Percentiles rank a stretch among this genome's conserved stretches.
Evolutionary conservation across 768 basidiomycete species (phyloP).

Genomic region (Leccinum subgranulosum): DNA sequence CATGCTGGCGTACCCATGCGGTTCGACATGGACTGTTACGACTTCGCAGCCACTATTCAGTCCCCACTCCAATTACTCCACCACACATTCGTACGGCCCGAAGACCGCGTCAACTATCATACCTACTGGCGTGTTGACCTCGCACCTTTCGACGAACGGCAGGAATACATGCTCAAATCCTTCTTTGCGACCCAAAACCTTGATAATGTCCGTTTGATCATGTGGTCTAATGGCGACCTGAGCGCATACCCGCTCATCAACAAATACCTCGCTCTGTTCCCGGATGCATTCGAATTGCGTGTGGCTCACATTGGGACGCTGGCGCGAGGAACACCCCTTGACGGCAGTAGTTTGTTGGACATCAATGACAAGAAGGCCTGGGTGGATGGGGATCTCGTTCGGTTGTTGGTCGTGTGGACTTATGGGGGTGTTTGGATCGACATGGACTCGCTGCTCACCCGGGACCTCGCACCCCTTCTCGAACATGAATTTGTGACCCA

Average conservation of each 20-base stretch:
- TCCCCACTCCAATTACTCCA: conserved; percentile 7
- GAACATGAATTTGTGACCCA: conserved; percentile 98
- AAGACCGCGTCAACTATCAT: conserved; percentile 69
- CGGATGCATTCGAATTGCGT: conserved; percentile 67
- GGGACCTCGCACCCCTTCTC: conserved; percentile 80
- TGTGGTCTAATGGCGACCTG: conserved; percentile 92
- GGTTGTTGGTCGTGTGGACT: conserved; percentile 84
- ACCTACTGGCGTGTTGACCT: conserved; percentile 95
- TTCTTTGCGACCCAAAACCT: conserved; percentile 91
- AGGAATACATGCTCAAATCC: conserved; percentile 89
- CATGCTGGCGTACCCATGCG: conserved; percentile 79
- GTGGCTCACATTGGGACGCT: conserved; percentile 64
- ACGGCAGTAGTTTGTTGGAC: conserved; percentile 58
- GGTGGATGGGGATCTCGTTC: conserved; percentile 93
- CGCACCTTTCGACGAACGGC: conserved; percentile 72
- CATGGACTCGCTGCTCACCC: conserved; percentile 92
- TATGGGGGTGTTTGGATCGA: conserved; percentile 96
- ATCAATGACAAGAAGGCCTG: conserved; percentile 78
- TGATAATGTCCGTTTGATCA: conserved; percentile 56
- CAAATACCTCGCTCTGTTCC: conserved; percentile 58
- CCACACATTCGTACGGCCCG: conserved; percentile 18
- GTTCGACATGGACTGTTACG: conserved; percentile 86
- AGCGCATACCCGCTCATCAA: conserved; percentile 52
- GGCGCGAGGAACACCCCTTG: conserved; percentile 74
- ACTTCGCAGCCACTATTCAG: conserved; percentile 83